A percentile compares a stretch with the other conserved stretches of the same genome.
These are phyloP conservation scores for Naganishia sp. DNA, from an alignment of 1,284 basidiomycete genomes.

Conservation along the genomic window DNA sequence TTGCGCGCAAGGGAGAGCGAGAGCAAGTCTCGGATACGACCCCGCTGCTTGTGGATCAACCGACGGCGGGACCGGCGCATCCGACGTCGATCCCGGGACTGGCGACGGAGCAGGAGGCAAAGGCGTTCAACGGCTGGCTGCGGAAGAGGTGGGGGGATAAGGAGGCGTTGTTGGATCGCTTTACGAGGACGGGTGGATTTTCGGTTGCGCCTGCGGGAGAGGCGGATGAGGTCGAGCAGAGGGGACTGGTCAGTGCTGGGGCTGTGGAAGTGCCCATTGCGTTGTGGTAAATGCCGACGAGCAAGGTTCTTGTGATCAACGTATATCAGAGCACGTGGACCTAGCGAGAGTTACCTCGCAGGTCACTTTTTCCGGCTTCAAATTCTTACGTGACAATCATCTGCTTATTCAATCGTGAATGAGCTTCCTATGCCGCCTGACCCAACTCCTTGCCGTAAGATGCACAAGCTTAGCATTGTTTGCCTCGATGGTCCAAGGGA, in stretches of 20 bases:
- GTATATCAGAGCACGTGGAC: too few species aligned
- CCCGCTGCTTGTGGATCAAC: neutral
- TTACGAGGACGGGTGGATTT: slow-evolving; percentile 42
- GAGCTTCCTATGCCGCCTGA: too few species aligned
- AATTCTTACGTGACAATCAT: too few species aligned
- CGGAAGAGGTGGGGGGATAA: slow-evolving; percentile 78
- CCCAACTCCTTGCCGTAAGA: too few species aligned
- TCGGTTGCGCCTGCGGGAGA: neutral
- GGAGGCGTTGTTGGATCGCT: slow-evolving; percentile 70
- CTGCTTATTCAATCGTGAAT: too few species aligned
- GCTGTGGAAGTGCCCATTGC: slow-evolving; percentile 3
- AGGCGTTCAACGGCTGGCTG: slow-evolving; percentile 80
- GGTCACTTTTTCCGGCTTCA: too few species aligned
- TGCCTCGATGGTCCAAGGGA: too few species aligned
- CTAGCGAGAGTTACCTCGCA: too few species aligned
- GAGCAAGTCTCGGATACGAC: slow-evolving; percentile 10
- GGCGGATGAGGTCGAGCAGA: slow-evolving; percentile 14
- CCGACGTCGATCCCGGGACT: neutral
- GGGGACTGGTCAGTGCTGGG: neutral
- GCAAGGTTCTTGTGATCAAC: too few species aligned
- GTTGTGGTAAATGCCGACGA: neutral
- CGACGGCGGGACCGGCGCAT: neutral
- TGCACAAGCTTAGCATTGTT: too few species aligned
- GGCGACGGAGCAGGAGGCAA: slow-evolving; percentile 59
- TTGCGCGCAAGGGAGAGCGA: neutral